Evolutionary conservation across 345 rosid genomes (phyloP).

Genomic region (Balakata baccata): DNA sequence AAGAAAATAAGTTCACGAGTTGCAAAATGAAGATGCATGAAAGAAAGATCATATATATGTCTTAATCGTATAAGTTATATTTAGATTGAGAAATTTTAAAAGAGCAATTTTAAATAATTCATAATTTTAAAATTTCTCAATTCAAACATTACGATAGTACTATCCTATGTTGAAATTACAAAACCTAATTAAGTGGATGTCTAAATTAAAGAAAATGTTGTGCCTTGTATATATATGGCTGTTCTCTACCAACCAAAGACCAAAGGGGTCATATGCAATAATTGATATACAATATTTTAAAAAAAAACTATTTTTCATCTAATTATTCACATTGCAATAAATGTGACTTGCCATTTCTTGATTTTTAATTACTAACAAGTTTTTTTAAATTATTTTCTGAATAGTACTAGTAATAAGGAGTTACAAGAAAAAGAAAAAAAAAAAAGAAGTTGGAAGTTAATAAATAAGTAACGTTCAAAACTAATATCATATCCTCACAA

Average conservation of each 20-base stretch:
- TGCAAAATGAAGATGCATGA: background rate
- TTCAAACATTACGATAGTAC: too few species aligned
- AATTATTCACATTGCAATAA: too few species aligned
- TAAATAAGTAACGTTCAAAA: slow-evolving; percentile 6
- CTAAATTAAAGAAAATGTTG: background rate
- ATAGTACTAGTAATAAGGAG: too few species aligned
- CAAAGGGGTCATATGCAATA: slow-evolving; percentile 3
- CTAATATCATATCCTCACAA: too few species aligned
- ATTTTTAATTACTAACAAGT: too few species aligned
- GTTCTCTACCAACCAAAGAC: slow-evolving; percentile 7
- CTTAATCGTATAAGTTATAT: too few species aligned
- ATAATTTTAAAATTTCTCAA: too few species aligned
- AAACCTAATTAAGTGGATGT: slow-evolving; percentile 3
- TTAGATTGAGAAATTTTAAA: too few species aligned
- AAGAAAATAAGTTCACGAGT: background rate
- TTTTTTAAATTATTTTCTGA: too few species aligned
- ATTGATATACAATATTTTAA: slow-evolving; percentile 6
- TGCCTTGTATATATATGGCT: background rate
- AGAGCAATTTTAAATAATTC: too few species aligned
- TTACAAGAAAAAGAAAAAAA: background rate
- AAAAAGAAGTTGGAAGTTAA: background rate
- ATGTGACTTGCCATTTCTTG: background rate
- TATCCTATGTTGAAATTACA: background rate
- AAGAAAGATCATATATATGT: too few species aligned
- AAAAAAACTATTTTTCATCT: too few species aligned